Evolutionary conservation across 2,329 filamentous ascomycete genomes (phyloP), one percentile per base, ranked within the genome.

Genomic region (Fusarium buharicum): DNA sequence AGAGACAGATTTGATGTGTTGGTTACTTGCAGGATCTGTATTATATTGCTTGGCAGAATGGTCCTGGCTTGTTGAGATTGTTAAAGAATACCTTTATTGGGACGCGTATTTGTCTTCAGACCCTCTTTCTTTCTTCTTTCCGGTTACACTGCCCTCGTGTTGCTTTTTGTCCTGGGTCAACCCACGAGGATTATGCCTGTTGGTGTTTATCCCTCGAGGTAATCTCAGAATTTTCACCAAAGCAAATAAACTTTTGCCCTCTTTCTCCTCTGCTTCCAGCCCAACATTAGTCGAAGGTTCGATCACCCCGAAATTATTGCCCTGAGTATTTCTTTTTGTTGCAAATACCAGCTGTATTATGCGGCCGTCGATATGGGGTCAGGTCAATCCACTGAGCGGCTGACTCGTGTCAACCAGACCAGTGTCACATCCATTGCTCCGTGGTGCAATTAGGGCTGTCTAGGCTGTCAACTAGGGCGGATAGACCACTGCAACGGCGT

Each of bases 381-480:
- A 43, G 50, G 28, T 6, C 59, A 30, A 44, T 38, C 14, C 16
- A 16, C 12, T 14, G 4, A 45, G 28, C 3, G 11, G 46, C 47
- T 55, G 60, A 62, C 52, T 60, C 38, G 55, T 13, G 12, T 3
- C n/a, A 10, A 50, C 22, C 18, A 28, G 47, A 14, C 24, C 33
- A 47, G 22, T 16, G 17, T 14, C 12, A 20, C 14, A 2, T 24
- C 52, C n/a, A 17, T 34, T 31, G 49, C 34, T 45, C 49, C 12
- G 47, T 40, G 55, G 20, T 44, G 13, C 36, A 17, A 16, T 54
- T 44, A 34, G 48, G 17, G 12, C 39, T 30, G 38, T 18, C 27
- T 8, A 22, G 17, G 16, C 24, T 30, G 38, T 18, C 27, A 9
- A 22, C 6, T 12, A 41, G n/a, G 20, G 41, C 1, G 41, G 39